Evolutionary conservation across 2,329 filamentous ascomycete genomes (phyloP), one percentile per base, ranked within the genome.

Genomic region (Fonsecaea nubica): DNA sequence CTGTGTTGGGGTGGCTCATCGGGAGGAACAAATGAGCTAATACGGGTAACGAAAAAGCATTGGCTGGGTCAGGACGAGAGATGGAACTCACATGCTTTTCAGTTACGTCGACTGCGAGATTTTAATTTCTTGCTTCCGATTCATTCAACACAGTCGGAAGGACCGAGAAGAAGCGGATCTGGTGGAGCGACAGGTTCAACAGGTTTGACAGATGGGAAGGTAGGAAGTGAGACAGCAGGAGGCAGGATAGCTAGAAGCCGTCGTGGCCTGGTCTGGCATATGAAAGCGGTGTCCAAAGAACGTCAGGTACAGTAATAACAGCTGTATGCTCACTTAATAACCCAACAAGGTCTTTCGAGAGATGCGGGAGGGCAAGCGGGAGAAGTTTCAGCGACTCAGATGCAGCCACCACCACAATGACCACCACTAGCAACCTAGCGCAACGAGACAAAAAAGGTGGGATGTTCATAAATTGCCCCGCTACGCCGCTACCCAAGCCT

Each of bases 21-120:
- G 36, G 13, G 30, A 54, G 52, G 53, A 57, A 36, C 56, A 63
- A 60, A 62, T 65, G 66, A 68, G 60, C 66, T 65, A 65, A 68
- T 63, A 65, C 66, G 66, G 58, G 66, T 53, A 61, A 57, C 45
- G 56, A 53, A 55, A 60, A 66, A 33, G 54, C 52, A 66, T 63
- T 68, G 59, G 63, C 55, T 56, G 59, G 66, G 53, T 33, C 48
- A 56, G 57, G 50, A 58, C 57, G 56, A 60, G 60, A 32, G 61
- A 50, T 52, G 57, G 48, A 30, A 65, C 62, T 65, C 52, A 68
- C 63, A 60, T 62, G 59, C 59, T 55, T 36, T 54, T 53, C 58
- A 54, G 58, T 61, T 52, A 68, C 54, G 53, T 58, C 58, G 58
- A 55, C 32, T 65, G 63, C 63, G 63, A 65, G 53, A 65, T 62